These are phyloP conservation scores for Rhodotorula sp. DNA, from an alignment of 1,284 basidiomycete genomes.

Conservation along the genomic window DNA sequence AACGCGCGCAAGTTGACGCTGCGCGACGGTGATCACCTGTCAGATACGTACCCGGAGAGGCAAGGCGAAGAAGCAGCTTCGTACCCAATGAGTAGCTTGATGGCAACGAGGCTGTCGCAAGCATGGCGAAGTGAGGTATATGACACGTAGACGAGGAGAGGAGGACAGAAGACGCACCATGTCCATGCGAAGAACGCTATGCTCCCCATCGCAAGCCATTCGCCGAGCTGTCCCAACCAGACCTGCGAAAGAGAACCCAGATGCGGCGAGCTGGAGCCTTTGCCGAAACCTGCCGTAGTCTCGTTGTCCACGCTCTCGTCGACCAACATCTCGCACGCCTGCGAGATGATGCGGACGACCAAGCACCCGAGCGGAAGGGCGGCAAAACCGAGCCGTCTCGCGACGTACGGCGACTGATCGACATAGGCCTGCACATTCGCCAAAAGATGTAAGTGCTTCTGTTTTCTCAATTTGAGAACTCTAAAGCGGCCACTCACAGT, in stretches of 20 bases:
- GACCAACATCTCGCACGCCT: constrained; percentile 66
- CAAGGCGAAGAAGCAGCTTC: not conserved
- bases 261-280: not conserved
- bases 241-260: not conserved
- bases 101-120: constrained; percentile 48
- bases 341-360: constrained; percentile 80
- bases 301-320: constrained; percentile 51
- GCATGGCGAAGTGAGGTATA: not conserved
- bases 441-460: constrained; percentile 28
- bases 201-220: constrained; percentile 59
- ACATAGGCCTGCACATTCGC: constrained; percentile 67
- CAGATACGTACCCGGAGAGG: not conserved
- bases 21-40: not conserved
- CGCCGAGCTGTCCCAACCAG: constrained; percentile 20
- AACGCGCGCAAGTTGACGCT: constrained; percentile 74
- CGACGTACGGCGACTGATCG: constrained; percentile 92
- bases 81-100: constrained; percentile 79
- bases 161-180: constrained; percentile 57
- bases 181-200: constrained; percentile 73
- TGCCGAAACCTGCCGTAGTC: constrained; percentile 29
- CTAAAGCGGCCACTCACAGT: no score
- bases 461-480: not conserved
- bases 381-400: constrained; percentile 88
- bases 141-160: not conserved
- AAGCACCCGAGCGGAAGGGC: constrained; percentile 88